phyloP scores from a whole-genome alignment of 257 asterid genomes.

The Penstemon davidsonii region DNA sequence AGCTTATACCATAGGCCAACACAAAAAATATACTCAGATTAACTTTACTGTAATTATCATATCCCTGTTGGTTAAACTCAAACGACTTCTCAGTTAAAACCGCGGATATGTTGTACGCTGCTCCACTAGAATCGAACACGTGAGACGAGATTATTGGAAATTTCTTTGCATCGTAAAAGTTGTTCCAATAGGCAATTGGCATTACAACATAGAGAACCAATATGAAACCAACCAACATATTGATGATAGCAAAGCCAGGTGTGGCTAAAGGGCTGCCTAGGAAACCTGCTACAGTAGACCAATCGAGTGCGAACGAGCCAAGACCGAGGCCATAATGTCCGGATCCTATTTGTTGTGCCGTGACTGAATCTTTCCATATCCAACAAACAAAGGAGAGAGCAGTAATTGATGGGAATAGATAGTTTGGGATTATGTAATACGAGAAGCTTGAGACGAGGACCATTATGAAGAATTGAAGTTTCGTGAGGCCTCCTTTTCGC shows the following conservation, averaged over 20 bases:
- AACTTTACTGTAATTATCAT: slow-evolving; percentile 56
- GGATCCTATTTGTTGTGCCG: slow-evolving; percentile 60
- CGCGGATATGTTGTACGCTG: slow-evolving; percentile 46
- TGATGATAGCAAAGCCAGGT: slow-evolving; percentile 67
- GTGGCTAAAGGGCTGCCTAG: slow-evolving; percentile 71
- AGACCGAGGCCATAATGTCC: slow-evolving; percentile 59
- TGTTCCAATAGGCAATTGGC: slow-evolving; percentile 60
- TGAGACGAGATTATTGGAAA: slow-evolving; percentile 63
- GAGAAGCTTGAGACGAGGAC: slow-evolving; percentile 64
- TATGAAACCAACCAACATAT: slow-evolving; percentile 60
- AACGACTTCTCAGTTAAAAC: slow-evolving; percentile 41
- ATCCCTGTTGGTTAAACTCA: slow-evolving; percentile 45
- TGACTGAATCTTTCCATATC: slow-evolving; percentile 63
- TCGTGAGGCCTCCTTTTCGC: slow-evolving; percentile 59
- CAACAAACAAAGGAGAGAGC: slow-evolving; percentile 66
- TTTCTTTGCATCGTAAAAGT: slow-evolving; percentile 45
- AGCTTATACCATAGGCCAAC: slow-evolving; percentile 53
- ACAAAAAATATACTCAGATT: slow-evolving; percentile 57
- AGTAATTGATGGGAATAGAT: slow-evolving; percentile 59
- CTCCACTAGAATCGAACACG: slow-evolving; percentile 54
- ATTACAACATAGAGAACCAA: slow-evolving; percentile 38
- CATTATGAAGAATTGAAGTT: slow-evolving; percentile 61
- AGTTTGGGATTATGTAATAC: slow-evolving; percentile 61
- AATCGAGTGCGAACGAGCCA: slow-evolving; percentile 62
- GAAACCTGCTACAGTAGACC: slow-evolving; percentile 65